Base-by-base conservation (phyloP, 2,329 filamentous ascomycete genomes). In the Sarocladium oryzae region DNA sequence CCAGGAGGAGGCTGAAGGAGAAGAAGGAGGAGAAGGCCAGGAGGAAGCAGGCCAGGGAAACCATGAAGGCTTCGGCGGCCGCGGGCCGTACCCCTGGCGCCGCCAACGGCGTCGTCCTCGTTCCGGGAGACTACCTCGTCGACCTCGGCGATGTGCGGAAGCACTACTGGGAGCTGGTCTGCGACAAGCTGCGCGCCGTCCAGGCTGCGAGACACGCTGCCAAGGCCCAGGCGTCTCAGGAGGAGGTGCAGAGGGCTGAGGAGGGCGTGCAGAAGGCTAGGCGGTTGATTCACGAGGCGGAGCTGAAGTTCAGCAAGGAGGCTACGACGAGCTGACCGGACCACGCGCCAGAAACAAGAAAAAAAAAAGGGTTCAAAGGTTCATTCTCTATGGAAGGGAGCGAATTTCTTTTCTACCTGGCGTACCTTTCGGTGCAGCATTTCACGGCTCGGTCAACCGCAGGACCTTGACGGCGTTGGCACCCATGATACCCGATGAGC, bases 381-480 rank as follows among this genome's bases (percentile, higher is more conserved):
- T 32, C 15, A n/a, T 32, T 8, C 15, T 32, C 30, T 32, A 32
- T 32, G 30, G 30, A 32, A 32, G 15, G 8, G 30, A 32, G 30
- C 9, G 5, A 36, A 36, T 36, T 36, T 36, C 10, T 11, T 40
- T 8, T 28, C 5, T 16, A 4, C 18, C 13, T n/a, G n/a, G n/a
- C n/a, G n/a, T n/a, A n/a, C n/a, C n/a, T n/a, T n/a, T n/a, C n/a
- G n/a, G n/a, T n/a, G n/a, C n/a, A n/a, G n/a, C n/a, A n/a, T n/a
- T n/a, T 45, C 37, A 48, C 10, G 6, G 16, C 26, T 63, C 57
- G 15, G 61, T 52, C 15, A 69, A 59, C 11, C 62, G 57, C 53
- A 85, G 62, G 45, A 82, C 71, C 15, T 72, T 67, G 15, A 78
- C 66, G 3, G 82, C 82, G 58, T 85, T 85, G 2, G 69, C 71